Evolutionary conservation across 2,329 filamentous ascomycete genomes (phyloP).

Genomic region (Furcasterigmium furcatum): DNA sequence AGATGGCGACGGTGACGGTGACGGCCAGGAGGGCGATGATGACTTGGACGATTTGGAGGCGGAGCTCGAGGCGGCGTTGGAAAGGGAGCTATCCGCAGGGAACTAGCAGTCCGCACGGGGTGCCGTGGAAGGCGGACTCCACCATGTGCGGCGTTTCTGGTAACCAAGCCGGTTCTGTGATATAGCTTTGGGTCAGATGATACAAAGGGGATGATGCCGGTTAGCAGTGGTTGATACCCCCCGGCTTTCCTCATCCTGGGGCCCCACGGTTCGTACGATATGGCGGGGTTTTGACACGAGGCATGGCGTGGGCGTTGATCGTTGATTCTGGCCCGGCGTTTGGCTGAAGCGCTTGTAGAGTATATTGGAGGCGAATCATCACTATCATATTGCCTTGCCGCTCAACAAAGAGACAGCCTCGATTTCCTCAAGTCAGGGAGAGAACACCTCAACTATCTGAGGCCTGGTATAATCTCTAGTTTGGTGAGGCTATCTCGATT

Average conservation of each 20-base stretch:
- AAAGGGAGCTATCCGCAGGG: constrained; percentile 18
- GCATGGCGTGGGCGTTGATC: constrained; percentile 15
- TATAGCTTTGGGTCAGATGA: not conserved
- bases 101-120: not conserved
- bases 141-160: not conserved
- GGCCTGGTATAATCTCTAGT: too few species aligned
- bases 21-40: constrained; percentile 49
- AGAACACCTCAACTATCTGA: too few species aligned
- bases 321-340: not conserved
- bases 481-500: too few species aligned
- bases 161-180: not conserved
- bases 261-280: not conserved
- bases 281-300: constrained; percentile 2
- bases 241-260: constrained; percentile 8
- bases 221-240: constrained; percentile 13
- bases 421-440: too few species aligned
- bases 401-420: too few species aligned
- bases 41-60: constrained; percentile 59
- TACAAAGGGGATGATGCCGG: not conserved
- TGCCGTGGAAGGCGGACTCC: not conserved
- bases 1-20: constrained; percentile 37
- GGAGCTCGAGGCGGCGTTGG: constrained; percentile 59
- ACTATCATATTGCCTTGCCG: too few species aligned
- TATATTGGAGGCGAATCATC: not conserved
- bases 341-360: not conserved